Base-by-base conservation (phyloP, 441 rosid species). In the Gossypium gossypioides region DNA sequence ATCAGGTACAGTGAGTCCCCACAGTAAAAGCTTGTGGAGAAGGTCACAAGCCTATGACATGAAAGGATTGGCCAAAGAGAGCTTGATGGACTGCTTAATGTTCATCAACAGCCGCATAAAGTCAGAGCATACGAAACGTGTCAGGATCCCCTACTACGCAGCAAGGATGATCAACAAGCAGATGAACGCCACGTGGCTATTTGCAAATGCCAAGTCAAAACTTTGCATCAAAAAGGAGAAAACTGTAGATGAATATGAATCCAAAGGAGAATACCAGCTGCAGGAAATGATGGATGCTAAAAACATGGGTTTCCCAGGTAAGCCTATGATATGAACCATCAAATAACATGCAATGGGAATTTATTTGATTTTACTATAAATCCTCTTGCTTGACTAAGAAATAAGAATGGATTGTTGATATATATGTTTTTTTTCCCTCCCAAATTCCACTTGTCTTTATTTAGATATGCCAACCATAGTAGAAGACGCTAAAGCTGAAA, bases 11-110 rank as follows among this genome's bases (percentile, higher is more conserved):
- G 74, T 46, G 44, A 86, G 69, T 24, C 80, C 84, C 3, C 97
- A 91, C 55, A 74, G 81, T 66, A 91, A 82, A 81, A 93, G 98
- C 78, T 79, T 93, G 76, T 93, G 98, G 98, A 91, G 92, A 84
- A 80, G 98, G 74, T 85, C 94, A 42, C 94, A 86, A 80, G 98
- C 96, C 68, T 93, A 89, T 71, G 96, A 89, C 62, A 87, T 89
- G 85, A 80, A 76, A 75, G 94, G 94, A 25, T 69, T 84, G 75
- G 84, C 82, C 13, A 89, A 78, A 76, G 91, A 93, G 79, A 88
- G 98, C 81, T 83, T 93, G 83, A 80, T 83, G 88, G 98, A 93
- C n/a, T 83, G 93, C 78, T 74, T 89, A 34, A 78, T 74, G 88
- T 93, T 89, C 73, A 68, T 87, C 48, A 75, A 81, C 56, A 80